phyloP scores from a whole-genome alignment of 495 filamentous ascomycete genomes.

The Aspergillus steynii region DNA sequence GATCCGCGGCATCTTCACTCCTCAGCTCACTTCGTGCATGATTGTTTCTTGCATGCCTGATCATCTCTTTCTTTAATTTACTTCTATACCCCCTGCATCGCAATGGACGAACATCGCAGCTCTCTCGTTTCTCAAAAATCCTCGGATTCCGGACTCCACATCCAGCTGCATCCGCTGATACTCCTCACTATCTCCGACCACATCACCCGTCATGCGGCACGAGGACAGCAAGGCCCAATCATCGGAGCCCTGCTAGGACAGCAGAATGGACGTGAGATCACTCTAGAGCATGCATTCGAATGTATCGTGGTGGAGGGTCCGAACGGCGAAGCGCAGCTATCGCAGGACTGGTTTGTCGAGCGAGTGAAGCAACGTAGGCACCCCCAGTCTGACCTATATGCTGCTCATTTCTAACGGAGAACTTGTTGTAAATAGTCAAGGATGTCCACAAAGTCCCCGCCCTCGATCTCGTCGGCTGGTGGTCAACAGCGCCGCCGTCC shows the following conservation, averaged over 20 bases:
- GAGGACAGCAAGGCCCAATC: constrained; percentile 70
- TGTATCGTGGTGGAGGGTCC: constrained; percentile 53
- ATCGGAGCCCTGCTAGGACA: constrained; percentile 86
- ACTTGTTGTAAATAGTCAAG: constrained; percentile 58
- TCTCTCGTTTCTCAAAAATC: constrained; percentile 64
- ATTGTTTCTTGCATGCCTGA: background rate
- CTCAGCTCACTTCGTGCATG: background rate
- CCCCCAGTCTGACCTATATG: background rate
- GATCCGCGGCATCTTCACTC: constrained; percentile 3
- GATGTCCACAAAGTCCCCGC: constrained; percentile 80
- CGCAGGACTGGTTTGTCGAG: constrained; percentile 72
- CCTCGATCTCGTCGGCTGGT: constrained; percentile 94
- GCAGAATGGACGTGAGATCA: constrained; percentile 86
- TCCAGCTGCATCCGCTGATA: constrained; percentile 89
- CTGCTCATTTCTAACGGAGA: background rate
- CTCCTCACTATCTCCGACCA: constrained; percentile 96
- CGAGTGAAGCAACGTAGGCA: constrained; percentile 79
- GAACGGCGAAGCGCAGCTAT: constrained; percentile 54
- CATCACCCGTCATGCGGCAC: constrained; percentile 84
- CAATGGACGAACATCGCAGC: constrained; percentile 35
- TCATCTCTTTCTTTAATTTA: constrained; percentile 10
- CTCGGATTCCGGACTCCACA: constrained; percentile 75
- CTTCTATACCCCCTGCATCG: background rate
- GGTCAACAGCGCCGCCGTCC: constrained; percentile 72
- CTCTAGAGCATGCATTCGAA: constrained; percentile 90